Evolutionary conservation across 73 alveolate species (phyloP).

Genomic region (Tetrahymena elliotti): DNA sequence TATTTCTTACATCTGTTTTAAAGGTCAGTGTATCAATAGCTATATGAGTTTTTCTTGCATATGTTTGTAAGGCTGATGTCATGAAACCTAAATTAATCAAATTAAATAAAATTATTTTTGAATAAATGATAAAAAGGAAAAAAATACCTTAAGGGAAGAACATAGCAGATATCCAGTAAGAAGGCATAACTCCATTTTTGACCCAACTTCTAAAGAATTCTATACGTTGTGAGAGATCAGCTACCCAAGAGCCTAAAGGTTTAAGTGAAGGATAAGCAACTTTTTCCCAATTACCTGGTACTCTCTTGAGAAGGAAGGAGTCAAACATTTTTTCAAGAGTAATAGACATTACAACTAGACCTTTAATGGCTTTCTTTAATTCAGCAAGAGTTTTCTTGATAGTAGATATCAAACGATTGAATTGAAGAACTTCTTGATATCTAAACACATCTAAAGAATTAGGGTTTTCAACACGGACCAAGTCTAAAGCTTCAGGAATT

Average conservation of each 20-base stretch:
- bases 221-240: constrained; percentile 82
- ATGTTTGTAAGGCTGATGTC: constrained; percentile 96
- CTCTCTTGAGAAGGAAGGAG: constrained; percentile 77
- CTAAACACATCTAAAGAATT: constrained; percentile 87
- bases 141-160: constrained; percentile 95
- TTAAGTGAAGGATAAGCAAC: constrained; percentile 94
- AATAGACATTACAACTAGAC: constrained; percentile 93
- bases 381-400: constrained; percentile 69
- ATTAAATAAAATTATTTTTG: not conserved
- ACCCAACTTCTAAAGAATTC: constrained; percentile 94
- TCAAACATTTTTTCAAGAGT: constrained; percentile 85
- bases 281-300: constrained; percentile 84
- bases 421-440: constrained; percentile 92
- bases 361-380: constrained; percentile 84
- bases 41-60: constrained; percentile 92
- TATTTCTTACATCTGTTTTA: constrained; percentile 70
- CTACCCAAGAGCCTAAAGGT: constrained; percentile 95
- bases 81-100: constrained; percentile 64
- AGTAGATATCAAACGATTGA: constrained; percentile 72
- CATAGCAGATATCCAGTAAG: constrained; percentile 98
- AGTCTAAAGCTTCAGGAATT: constrained; percentile 67
- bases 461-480: constrained; percentile 64
- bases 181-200: constrained; percentile 86
- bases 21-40: constrained; percentile 91
- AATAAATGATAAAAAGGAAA: not conserved